A percentile compares a stretch with the other conserved stretches of the same genome.
Conservation (phyloP, 768 basidiomycete species). For the Lentinula detonsa region DNA sequence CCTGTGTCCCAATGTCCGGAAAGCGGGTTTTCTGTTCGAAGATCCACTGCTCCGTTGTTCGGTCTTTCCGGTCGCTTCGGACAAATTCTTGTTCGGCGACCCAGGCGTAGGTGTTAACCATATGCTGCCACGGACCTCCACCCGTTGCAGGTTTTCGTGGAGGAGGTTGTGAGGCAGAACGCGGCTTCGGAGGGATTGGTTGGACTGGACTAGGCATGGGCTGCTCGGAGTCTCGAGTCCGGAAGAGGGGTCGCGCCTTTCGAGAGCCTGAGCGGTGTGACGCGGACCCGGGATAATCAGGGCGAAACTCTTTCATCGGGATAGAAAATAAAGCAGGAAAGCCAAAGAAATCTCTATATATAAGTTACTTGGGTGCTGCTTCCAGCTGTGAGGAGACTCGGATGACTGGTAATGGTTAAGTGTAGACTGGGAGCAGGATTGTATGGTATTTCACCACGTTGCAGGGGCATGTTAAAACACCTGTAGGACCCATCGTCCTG, state of each 20-base stretch:
- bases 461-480: background rate
- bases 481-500: background rate
- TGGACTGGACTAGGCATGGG: background rate
- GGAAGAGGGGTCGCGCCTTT: background rate
- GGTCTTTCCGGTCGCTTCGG: constrained; percentile 34
- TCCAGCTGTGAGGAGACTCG: background rate
- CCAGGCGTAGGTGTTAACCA: constrained; percentile 40
- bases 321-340: background rate
- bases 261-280: background rate
- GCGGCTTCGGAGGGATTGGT: background rate
- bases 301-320: background rate
- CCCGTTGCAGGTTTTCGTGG: background rate
- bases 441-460: constrained; percentile 5
- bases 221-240: background rate
- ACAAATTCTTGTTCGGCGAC: constrained; percentile 48
- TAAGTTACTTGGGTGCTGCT: background rate
- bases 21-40: constrained; percentile 47
- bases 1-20: constrained; percentile 19
- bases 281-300: background rate
- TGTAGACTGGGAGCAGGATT: background rate
- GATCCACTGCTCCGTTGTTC: constrained; percentile 62
- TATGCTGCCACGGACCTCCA: constrained; percentile 31
- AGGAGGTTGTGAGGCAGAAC: constrained; percentile 1
- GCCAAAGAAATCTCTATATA: background rate
- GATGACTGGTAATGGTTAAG: background rate